Base-by-base conservation (phyloP, 352 stramenopile genomes). In the Pythium diclinum region DNA sequence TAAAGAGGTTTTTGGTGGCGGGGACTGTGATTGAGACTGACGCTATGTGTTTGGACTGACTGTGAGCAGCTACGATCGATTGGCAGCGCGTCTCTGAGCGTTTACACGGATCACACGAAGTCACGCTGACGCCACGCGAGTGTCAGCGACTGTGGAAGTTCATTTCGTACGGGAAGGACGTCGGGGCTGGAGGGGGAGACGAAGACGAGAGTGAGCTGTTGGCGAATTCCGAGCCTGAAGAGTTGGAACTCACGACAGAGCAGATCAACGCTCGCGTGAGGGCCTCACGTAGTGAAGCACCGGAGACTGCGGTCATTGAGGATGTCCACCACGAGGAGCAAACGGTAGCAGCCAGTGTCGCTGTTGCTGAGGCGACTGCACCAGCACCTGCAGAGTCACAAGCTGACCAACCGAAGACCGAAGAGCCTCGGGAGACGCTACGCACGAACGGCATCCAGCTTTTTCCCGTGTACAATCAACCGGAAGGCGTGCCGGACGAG, bases 101-200 rank as follows among this genome's bases (percentile, higher is more conserved):
- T 14, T 69, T 92, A 68, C 54, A 70, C 21, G 65, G 57, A 49
- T 75, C 62, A 10, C 76, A 89, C 33, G 69, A 73, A 0, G 36
- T 90, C 8, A 38, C 32, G 19, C 56, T 87, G 40, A 67, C 55
- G 11, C 47, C 78, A 0, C 60, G 57, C 34, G 76, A 85, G 3
- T 89, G 81, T 32, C 83, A 89, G 63, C 11, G 65, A 17, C 69
- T 90, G 21, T 92, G 83, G 83, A 92, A 90, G 67, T 92, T 85
- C 51, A 61, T 92, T 36, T 77, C 83, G n/a, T 92, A 92, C 56
- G 79, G 70, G 0, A 52, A 84, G 30, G 34, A 67, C 9, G 53
- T 63, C 3, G 28, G 21, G 4, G 1, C 6, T 2, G 9, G 13
- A 2, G 30, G 59, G 4, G 44, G 30, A 14, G 44, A 61, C 30